Evolutionary conservation across 768 basidiomycete genomes (phyloP), one percentile per base, ranked within the genome.

Genomic region (Symmetrospora coprosmae): DNA sequence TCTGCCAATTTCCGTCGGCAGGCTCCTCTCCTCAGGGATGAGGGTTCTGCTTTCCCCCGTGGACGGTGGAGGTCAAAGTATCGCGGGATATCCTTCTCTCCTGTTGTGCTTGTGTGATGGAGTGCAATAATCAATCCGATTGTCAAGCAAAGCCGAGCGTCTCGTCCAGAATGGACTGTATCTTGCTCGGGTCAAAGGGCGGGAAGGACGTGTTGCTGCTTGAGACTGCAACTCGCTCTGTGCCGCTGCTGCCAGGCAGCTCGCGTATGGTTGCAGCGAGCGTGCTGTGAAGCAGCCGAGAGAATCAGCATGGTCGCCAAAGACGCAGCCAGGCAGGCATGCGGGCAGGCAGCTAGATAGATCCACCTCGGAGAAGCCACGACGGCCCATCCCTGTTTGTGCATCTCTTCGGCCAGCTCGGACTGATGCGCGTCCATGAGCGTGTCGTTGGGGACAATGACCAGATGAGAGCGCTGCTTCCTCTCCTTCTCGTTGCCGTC

Each of bases 391-490:
- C 64, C 65, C 23, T 65, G 43, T 30, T 52, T 34, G 17, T 16
- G 27, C 55, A 99, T 74, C 13, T 81, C 80, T 38, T 77, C 72
- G 0, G 92, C 88, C 4, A 99, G 76, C 68, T 99, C 88, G 53
- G 82, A 77, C 75, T 99, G 92, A 69, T 99, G 92, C 70, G 94
- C 86, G 71, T 94, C 84, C 71, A 91, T 78, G 30, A 99, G 75
- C 0, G 86, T 84, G 40, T 82, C 75, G 71, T 99, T 99, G 11
- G 90, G 90, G 2, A 94, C 82, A 3, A 86, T 84, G 64, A 99
- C 83, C 65, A 99, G 75, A 6, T 80, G 79, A 68, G 85, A 88
- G 46, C 78, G 76, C 49, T 80, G 56, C 31, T 11, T 5, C 16
- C 2, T 34, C 38, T n/a, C n/a, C n/a, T n/a, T n/a, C n/a, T n/a